Base-by-base conservation (phyloP, 495 filamentous ascomycete genomes). In the Hypoxylon rickii region DNA sequence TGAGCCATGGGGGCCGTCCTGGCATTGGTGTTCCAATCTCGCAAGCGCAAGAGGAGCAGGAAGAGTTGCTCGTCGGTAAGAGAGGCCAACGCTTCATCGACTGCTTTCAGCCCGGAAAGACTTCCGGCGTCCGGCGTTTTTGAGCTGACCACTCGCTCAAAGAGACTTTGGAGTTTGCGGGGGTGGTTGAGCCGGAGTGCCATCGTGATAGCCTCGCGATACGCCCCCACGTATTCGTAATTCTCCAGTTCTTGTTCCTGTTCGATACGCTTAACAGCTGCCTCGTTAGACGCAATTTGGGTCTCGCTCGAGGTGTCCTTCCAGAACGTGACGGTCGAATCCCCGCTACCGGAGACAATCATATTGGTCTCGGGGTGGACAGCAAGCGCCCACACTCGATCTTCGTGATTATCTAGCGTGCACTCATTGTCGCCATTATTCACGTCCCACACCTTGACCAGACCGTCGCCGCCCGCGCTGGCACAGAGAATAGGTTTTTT, bases 21-120 rank as follows among this genome's bases (percentile, higher is more conserved):
- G 0, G 89, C 92, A 55, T 96, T 97, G 13, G 94, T 95, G 66
- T 97, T 97, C 94, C 94, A 97, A 72, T 97, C 93, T 20, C 95
- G 77, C 38, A 97, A 66, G 29, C 94, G 76, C 15, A 89, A 74
- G 7, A 99, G 79, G 12, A 99, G 80, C 6, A 78, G 76, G 61
- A 86, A 89, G 11, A 99, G 79, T 62, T 97, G 92, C 48, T 89
- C 86, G 52, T 95, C 85, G 10, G 83, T 86, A 0, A 99, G 80
- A n/a, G 72, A 79, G 18, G 77, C 83, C 10, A 99, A 77, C 0
- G 96, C 91, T 36, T 90, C 82, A 55, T 97, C 95, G 17, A 97
- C 93, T 11, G 86, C 86, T 20, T 77, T 78, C 38, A 90, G 68
- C 17, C 93, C 95, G 1, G 83, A 85, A 32, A 96, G 66, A 45